Evolutionary conservation across 2,329 filamentous ascomycete genomes (phyloP).

Genomic region (Teratosphaeria viscida): DNA sequence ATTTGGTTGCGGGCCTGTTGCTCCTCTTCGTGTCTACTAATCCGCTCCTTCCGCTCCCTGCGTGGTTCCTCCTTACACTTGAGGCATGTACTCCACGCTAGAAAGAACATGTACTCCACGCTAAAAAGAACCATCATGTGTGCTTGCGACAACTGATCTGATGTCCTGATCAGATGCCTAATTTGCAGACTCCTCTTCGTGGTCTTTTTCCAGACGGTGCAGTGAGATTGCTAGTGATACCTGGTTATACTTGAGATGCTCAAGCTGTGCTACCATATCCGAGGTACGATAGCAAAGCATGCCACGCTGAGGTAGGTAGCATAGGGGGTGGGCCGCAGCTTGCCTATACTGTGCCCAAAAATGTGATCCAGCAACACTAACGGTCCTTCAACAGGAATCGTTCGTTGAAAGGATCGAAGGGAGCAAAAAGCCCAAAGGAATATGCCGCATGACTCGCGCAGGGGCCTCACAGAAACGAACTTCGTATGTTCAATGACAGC

Average conservation of each 20-base stretch:
- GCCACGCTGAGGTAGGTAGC: constrained; percentile 3
- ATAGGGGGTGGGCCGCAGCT: constrained; percentile 2
- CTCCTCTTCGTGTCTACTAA: neutral
- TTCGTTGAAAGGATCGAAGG: neutral
- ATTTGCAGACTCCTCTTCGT: neutral
- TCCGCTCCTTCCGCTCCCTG: neutral
- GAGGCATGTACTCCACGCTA: neutral
- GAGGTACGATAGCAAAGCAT: constrained; percentile 3
- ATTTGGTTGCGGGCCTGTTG: neutral
- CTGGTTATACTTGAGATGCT: neutral
- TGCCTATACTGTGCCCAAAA: neutral
- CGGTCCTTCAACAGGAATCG: constrained; percentile 7
- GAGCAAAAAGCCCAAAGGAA: neutral
- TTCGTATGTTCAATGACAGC: neutral
- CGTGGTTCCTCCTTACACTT: neutral
- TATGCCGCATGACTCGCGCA: neutral
- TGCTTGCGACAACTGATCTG: neutral
- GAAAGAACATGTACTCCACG: too few species aligned
- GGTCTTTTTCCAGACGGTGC: neutral
- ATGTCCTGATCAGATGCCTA: neutral
- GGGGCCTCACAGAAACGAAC: neutral
- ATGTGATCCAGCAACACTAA: constrained; percentile 10
- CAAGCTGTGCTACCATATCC: constrained; percentile 6
- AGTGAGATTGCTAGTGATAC: neutral
- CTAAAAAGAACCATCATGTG: neutral